These are phyloP conservation scores for Tillandsia leiboldiana DNA, from an alignment of 176 grass and related monocot genomes.

Conservation along the genomic window DNA sequence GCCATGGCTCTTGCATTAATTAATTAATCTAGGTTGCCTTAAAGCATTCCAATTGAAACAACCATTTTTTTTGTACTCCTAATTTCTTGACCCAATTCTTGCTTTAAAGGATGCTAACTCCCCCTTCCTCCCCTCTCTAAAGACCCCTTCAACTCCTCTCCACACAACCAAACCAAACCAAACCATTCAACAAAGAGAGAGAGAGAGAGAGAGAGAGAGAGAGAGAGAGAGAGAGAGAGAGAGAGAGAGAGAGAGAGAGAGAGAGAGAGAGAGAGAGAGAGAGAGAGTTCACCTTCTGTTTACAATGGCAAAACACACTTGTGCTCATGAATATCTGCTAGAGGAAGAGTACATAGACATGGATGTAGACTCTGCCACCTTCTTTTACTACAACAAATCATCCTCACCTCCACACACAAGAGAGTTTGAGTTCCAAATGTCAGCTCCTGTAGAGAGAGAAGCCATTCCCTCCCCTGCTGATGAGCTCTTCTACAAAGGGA, in stretches of 20 bases:
- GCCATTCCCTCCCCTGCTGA: constrained; percentile 76
- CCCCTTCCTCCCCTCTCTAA: constrained; percentile 41
- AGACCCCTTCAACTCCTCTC: constrained; percentile 32
- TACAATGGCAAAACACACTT: constrained; percentile 50
- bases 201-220: constrained; percentile 5
- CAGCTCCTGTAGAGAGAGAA: constrained; percentile 29
- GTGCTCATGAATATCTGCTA: constrained; percentile 44
- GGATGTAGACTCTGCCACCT: constrained; percentile 60
- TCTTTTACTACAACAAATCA: constrained; percentile 50
- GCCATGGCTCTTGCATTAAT: constrained; percentile 22
- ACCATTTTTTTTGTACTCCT: constrained; percentile 14
- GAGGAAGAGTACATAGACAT: constrained; percentile 98
- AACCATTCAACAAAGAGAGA: constrained; percentile 41
- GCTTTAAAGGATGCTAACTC: constrained; percentile 58
- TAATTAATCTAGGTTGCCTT: constrained; percentile 11
- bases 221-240: constrained; percentile 33
- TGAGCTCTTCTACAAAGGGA: constrained; percentile 98
- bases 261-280: constrained; percentile 13
- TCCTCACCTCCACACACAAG: constrained; percentile 33
- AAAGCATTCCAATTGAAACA: constrained; percentile 10
- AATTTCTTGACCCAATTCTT: constrained; percentile 13
- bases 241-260: constrained; percentile 8
- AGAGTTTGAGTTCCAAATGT: constrained; percentile 98
- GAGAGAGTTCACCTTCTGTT: constrained; percentile 2
- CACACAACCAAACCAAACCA: constrained; percentile 28